Percentiles rank a stretch among this genome's conserved stretches.
phyloP scores from a whole-genome alignment of 2,329 filamentous ascomycete genomes.

The Paramyrothecium roridum region DNA sequence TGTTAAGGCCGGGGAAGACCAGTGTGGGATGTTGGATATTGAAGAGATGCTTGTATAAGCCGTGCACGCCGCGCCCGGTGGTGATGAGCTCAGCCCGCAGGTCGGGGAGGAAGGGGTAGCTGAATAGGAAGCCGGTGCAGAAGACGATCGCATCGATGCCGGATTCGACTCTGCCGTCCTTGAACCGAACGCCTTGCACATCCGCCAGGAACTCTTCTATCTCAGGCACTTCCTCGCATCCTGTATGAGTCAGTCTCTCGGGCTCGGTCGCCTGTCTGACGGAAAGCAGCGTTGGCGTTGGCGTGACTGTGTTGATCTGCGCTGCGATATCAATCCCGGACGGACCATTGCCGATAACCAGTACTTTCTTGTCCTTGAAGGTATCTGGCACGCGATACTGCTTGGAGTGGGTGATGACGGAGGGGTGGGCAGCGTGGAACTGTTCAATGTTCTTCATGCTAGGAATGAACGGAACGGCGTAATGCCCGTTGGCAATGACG shows the following conservation, averaged over 20 bases:
- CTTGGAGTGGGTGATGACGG: constrained; percentile 71
- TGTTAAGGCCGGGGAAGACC: constrained; percentile 71
- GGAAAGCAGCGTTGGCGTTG: constrained; percentile 61
- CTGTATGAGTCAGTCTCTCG: constrained; percentile 40
- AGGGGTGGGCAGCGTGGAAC: constrained; percentile 59
- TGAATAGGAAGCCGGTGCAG: constrained; percentile 87
- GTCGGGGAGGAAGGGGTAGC: constrained; percentile 66
- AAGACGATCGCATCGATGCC: constrained; percentile 77
- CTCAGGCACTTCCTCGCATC: constrained; percentile 49
- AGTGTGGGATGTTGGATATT: constrained; percentile 73
- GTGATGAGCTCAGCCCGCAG: constrained; percentile 54
- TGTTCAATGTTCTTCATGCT: constrained; percentile 54
- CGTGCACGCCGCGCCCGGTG: constrained; percentile 66
- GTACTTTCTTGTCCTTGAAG: constrained; percentile 68
- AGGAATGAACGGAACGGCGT: constrained; percentile 66
- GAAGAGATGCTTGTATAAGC: constrained; percentile 78
- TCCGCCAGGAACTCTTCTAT: constrained; percentile 56
- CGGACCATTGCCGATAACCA: constrained; percentile 81
- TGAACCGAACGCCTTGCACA: constrained; percentile 62
- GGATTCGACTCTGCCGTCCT: constrained; percentile 60
- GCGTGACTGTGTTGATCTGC: constrained; percentile 65
- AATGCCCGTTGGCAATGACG: constrained; percentile 74
- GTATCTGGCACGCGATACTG: constrained; percentile 66
- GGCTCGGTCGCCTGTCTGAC: constrained; percentile 49
- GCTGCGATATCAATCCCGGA: constrained; percentile 80